Conservation (phyloP, 1,139 yeast genomes). For the Arxiozyma telluris region DNA sequence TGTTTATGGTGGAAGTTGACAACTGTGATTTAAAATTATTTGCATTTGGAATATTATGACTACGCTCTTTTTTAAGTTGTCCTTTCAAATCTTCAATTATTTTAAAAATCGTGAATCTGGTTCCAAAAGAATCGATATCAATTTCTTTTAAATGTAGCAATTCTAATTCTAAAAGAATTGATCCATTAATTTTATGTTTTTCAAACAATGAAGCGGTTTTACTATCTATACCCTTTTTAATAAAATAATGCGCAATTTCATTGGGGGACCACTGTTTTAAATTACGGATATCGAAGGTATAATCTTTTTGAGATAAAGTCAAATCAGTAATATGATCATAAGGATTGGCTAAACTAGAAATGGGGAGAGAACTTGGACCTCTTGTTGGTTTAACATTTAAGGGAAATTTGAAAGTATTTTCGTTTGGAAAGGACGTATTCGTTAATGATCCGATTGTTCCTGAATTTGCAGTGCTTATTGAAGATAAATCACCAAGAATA, state of each 20-base stretch:
- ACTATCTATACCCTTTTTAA: constrained; percentile 61
- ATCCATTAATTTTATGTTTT: constrained; percentile 81
- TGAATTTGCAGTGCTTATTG: background rate
- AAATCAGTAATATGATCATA: background rate
- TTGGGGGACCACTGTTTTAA: constrained; percentile 70
- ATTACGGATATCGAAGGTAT: constrained; percentile 35
- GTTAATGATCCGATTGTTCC: background rate
- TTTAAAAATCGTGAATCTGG: constrained; percentile 82
- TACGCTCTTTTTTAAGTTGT: background rate
- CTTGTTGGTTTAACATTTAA: background rate
- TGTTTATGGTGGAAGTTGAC: background rate
- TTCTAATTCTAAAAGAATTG: constrained; percentile 75
- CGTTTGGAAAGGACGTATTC: background rate
- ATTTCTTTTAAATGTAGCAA: constrained; percentile 79
- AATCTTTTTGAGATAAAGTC: background rate
- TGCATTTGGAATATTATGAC: too few species aligned
- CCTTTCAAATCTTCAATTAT: constrained; percentile 63
- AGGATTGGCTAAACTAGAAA: too few species aligned
- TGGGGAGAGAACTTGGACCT: background rate
- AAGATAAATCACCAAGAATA: background rate
- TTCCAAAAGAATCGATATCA: constrained; percentile 87
- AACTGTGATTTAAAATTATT: background rate
- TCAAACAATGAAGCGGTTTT: constrained; percentile 67
- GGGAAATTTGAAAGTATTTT: background rate
- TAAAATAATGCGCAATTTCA: constrained; percentile 73